Percentiles rank a stretch among this genome's conserved stretches.
phyloP scores from a whole-genome alignment of 441 rosid genomes.

The Bocquillonia castaneifolia region DNA sequence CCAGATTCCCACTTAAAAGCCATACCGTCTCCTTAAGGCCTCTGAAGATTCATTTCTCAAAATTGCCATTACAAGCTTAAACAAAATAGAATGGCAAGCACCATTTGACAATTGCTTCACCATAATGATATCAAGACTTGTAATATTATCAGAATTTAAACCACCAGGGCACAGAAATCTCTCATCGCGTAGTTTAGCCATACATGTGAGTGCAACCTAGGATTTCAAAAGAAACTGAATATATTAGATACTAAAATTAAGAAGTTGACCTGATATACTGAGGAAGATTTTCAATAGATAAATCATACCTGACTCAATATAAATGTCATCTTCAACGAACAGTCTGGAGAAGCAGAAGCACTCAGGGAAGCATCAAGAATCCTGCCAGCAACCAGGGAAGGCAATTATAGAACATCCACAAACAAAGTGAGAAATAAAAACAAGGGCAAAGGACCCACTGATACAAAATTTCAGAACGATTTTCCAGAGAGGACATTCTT shows the following conservation, averaged over 20 bases:
- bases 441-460: slow-evolving; percentile 45
- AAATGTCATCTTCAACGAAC: slow-evolving; percentile 91
- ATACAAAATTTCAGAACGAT: slow-evolving; percentile 73
- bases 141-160: slow-evolving; percentile 64
- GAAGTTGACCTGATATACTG: slow-evolving; percentile 4
- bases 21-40: slow-evolving; percentile 94
- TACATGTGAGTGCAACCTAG: slow-evolving; percentile 94
- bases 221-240: slow-evolving; percentile 18
- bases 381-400: slow-evolving; percentile 46
- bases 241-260: slow-evolving; percentile 9
- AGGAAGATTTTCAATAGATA: background rate
- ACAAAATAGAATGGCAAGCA: slow-evolving; percentile 80
- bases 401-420: slow-evolving; percentile 26
- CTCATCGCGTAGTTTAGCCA: slow-evolving; percentile 93
- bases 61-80: slow-evolving; percentile 86
- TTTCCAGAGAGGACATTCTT: slow-evolving; percentile 65
- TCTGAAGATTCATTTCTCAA: slow-evolving; percentile 91
- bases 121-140: slow-evolving; percentile 78
- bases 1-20: slow-evolving; percentile 16
- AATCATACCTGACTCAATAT: slow-evolving; percentile 63
- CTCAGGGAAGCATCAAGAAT: slow-evolving; percentile 86
- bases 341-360: slow-evolving; percentile 95
- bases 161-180: slow-evolving; percentile 65
- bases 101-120: slow-evolving; percentile 86
- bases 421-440: slow-evolving; percentile 16